Percentiles rank a stretch among this genome's conserved stretches.
Conservation (phyloP, 768 basidiomycete genomes). For the Naganishia antarctica region DNA sequence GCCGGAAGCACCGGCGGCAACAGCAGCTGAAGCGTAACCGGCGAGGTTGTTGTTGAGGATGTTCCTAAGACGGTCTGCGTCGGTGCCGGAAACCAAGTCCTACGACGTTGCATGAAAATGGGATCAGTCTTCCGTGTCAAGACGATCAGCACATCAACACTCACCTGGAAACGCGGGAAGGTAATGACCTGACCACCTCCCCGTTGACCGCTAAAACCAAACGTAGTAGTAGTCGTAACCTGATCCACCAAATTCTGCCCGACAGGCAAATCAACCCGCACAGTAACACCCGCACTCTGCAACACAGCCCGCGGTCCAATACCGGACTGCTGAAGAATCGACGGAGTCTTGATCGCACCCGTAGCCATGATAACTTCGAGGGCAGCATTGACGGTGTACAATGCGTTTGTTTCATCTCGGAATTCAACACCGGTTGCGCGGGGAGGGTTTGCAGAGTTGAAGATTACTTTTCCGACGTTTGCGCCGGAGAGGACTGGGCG, state of each 20-base stretch:
- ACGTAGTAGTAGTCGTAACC: conserved; percentile 38
- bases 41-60: conserved; percentile 37
- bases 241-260: conserved; percentile 44
- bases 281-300: conserved; percentile 33
- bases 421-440: conserved; percentile 41
- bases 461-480: conserved; percentile 36
- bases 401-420: conserved; percentile 27
- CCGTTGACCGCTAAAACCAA: conserved; percentile 24
- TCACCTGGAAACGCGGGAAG: conserved; percentile 33
- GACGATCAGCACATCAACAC: no score
- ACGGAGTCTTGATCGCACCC: conserved; percentile 40
- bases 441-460: conserved; percentile 31
- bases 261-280: conserved; percentile 38
- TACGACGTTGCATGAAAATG: neutral
- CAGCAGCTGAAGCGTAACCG: conserved; percentile 38
- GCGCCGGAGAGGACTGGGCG: conserved; percentile 37
- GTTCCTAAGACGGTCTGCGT: conserved; percentile 30
- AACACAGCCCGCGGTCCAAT: conserved; percentile 37
- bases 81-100: conserved; percentile 33
- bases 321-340: conserved; percentile 43
- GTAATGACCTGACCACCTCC: conserved; percentile 33
- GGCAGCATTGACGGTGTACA: conserved; percentile 37
- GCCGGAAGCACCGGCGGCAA: conserved; percentile 33
- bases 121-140: no score
- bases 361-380: conserved; percentile 44